Evolutionary conservation across 495 filamentous ascomycete genomes (phyloP), one percentile per base, ranked within the genome.

Genomic region (Talaromyces liani): DNA sequence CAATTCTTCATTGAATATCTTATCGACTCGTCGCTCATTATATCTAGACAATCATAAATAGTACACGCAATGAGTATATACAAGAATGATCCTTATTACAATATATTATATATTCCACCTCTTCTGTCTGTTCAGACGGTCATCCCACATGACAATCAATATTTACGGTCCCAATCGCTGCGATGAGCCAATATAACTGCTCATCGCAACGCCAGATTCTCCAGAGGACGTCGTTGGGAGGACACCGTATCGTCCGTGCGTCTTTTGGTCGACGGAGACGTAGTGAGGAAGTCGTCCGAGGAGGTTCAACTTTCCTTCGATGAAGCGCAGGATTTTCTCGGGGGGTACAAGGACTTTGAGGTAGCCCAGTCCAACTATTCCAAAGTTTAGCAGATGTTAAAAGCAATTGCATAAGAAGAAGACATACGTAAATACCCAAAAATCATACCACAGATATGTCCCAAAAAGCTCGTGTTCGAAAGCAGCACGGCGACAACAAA

Each of bases 261-360:
- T 95, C 83, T 95, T 96, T 71, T 96, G 92, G 69, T 97, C 92
- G 12, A 97, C 85, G 20, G 89, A 92, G 16, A 97, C 87, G 69
- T 95, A 97, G 74, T 93, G 89, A 16, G 92, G 91, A 41, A 96
- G 74, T 63, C 90, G 81, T 14, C 86, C 90, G 3, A 95, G 79
- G 20, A 96, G 82, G 66, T 96, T 93, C 60, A 95, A 68, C 72
- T 91, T 95, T 20, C 84, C 82, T 75, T 97, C 92, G 58, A 96
- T 85, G 84, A 84, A 96, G 56, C 92, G 81, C 45, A 96, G 77
- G 27, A 87, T 74, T 77, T 86, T 87, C 69, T 96, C 92, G 0
- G 91, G 91, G 27, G 92, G 92, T 34, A 88, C 88, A 24, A 97
- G 83, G 61, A 91, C 82, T 73, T 90, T 91, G 58, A 96, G 81